Evolutionary conservation across 202 grass and related monocot genomes (phyloP), one percentile per base, ranked within the genome.

Genomic region (Musa balbisiana): DNA sequence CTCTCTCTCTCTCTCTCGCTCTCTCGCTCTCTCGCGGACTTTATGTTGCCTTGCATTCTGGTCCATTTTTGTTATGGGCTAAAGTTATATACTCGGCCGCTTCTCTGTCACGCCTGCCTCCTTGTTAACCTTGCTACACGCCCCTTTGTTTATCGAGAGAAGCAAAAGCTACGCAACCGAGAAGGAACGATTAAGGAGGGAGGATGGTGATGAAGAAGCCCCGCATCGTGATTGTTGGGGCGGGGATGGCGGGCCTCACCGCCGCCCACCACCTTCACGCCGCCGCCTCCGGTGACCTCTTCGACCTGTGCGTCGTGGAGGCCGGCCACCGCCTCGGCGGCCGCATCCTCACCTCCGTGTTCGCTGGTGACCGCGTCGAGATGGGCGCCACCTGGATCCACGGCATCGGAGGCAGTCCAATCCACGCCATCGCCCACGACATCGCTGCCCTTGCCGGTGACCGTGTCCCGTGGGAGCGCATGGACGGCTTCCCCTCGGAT

Each of bases 331-430:
- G 85, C 4, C 85, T 86, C 23, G 93, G 93, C 49, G 93, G 90
- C 8, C 84, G 93, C 50, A 85, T 93, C 17, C 86, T 89, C 8
- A 97, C 90, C 20, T 71, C 86, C 43, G 78, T 87, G 76, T 91
- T 97, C 54, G 82, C 90, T 0, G 88, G 84, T 43, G 86, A 89
- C 84, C 79, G 88, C n/a, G 76, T 97, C 71, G 88, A 97, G 90
- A 85, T 91, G 82, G 90, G 90, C 59, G 90, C 93, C 73, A 97
- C 93, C 51, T 97, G 90, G 90, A 84, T 97, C 69, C 93, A 97
- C 53, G 93, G 93, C 14, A 74, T 93, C 58, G 81, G 27, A n/a
- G 93, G 86, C 14, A 97, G 90, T 81, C 93, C 90, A 22, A 73
- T 97, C 53, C 80, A 93, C 71, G 84, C 86, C 24, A 51, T 89